Base-by-base conservation (phyloP, 1,139 yeast species). In the Nadsonia commutata region DNA sequence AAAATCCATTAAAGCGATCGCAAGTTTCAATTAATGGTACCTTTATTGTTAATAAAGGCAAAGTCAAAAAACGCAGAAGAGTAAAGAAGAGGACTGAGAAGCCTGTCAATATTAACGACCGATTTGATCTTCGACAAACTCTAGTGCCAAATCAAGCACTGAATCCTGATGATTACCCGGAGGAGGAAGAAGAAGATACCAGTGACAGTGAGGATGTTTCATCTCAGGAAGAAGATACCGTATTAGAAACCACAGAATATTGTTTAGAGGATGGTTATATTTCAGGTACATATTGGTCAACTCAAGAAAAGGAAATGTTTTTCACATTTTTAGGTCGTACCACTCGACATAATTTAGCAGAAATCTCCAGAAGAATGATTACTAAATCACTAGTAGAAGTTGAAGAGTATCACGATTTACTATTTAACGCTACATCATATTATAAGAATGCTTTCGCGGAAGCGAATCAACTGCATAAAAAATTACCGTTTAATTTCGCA, bases 21-120 rank as follows among this genome's bases (percentile, higher is more conserved):
- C 13, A 6, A 42, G 40, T 16, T 13, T 42, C 18, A 13, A 71
- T 18, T 63, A 68, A 37, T 72, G 67, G 52, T 58, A 81, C 49
- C 80, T 79, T 56, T 86, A 80, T 46, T 73, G 72, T 50, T 70
- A 80, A 11, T 73, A 79, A 27, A 65, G 68, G 40, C 68, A 76
- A 46, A 77, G 80, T 9, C 88, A 80, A 51, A 74, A 76, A 54
- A 56, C 63, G 43, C 88, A 80, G 44, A 64, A 81, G 42, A 66
- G 72, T 41, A 84, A 76, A 40, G 76, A n/a, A n/a, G n/a, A n/a
- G n/a, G n/a, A 74, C 16, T 8, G 5, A 3, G 5, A 27, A 13
- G 4, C n/a, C 13, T 11, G 13, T 13, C 4, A 4, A 27, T 11
- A 9, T 13, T 27, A 16, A 27, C 3, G 33, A 16, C 16, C 33